Evolutionary conservation across 768 basidiomycete species (phyloP), one percentile per base, ranked within the genome.

Genomic region (Mycena capillaripes): DNA sequence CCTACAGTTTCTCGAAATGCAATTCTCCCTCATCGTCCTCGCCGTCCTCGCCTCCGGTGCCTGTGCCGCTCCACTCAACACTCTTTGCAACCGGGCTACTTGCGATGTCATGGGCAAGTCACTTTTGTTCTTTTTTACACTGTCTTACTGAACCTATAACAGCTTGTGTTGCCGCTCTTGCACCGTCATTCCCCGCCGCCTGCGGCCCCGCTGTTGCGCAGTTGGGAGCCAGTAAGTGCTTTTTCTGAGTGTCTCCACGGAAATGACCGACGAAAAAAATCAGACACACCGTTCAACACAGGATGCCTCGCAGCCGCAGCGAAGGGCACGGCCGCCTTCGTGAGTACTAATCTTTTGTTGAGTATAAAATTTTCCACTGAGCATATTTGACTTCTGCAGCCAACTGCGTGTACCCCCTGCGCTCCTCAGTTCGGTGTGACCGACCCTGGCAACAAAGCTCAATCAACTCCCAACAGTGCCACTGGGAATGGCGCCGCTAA

Each of bases 201-300:
- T 53, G 44, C 46, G 25, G 21, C 44, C 40, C 58, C 58, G 58
- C 58, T 4, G 40, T 27, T 38, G 4, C 9, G 40, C 58, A 60
- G 58, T 23, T 60, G 38, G 58, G 58, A 60, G 58, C 58, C 38
- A 60, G 58, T 60, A 44, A 44, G 58, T 12, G 4, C 36, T 27
- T 30, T 38, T 16, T 5, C 25, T 29, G n/a, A 44, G n/a, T 40
- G 40, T 60, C 40, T 25, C 11, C 58, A 4, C 25, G 44, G 44
- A 58, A 6, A 38, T 58, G 42, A 38, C 27, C 44, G 58, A 60
- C 58, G n/a, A n/a, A 11, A 60, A 42, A 60, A 23, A 44, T 60
- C 58, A 60, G 58, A 44, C 58, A 60, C 58, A 23, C 58, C 58
- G 25, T 60, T 60, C 23, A 60, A 60, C 40, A 29, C 57, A 9